Evolutionary conservation across 2,329 filamentous ascomycete species (phyloP), one percentile per base, ranked within the genome.

Genomic region (Didymella pomorum): DNA sequence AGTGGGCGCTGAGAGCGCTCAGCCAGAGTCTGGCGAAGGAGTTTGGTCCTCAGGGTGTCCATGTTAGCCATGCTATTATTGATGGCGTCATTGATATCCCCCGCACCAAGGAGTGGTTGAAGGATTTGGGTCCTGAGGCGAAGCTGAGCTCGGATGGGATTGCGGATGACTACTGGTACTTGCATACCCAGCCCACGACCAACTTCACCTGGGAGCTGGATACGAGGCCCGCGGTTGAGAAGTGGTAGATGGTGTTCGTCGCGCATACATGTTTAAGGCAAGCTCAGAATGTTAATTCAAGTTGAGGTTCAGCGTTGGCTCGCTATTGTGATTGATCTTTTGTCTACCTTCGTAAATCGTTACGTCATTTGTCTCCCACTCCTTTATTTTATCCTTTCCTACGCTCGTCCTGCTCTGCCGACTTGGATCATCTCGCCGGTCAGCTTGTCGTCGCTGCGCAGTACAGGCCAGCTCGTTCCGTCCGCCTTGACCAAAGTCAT

Each of bases 31-130:
- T 96, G 25, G 90, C 92, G 0, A 85, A 89, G 56, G 93, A 97
- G 74, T 97, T 95, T 75, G 91, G 90, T 0, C 92, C 93, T 0
- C 82, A 91, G 74, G 93, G 93, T 2, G 85, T 97, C 1, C 93
- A 97, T 75, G 89, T 96, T 1, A 86, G 89, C 0, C 91, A 96
- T 78, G 87, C 89, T 5, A 87, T 96, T 60, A 88, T 96, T 53
- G 93, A 97, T 71, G 93, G 92, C 0, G 84, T 91, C 1, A 96
- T 97, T 74, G 90, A 96, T 74, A 93, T 90, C 52, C 90, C 90
- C 0, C 81, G 85, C 62, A 90, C 87, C 1, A 89, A 87, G 74
- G 83, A 82, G 35, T 88, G 79, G 78, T 72, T 83, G 54, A 83
- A 84, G 71, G 79, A 83, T 37, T 78, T 83, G 60, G 80, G 81